These are phyloP conservation scores for Penicillium sp. DNA, from an alignment of 2,329 filamentous ascomycete genomes.

Conservation along the genomic window DNA sequence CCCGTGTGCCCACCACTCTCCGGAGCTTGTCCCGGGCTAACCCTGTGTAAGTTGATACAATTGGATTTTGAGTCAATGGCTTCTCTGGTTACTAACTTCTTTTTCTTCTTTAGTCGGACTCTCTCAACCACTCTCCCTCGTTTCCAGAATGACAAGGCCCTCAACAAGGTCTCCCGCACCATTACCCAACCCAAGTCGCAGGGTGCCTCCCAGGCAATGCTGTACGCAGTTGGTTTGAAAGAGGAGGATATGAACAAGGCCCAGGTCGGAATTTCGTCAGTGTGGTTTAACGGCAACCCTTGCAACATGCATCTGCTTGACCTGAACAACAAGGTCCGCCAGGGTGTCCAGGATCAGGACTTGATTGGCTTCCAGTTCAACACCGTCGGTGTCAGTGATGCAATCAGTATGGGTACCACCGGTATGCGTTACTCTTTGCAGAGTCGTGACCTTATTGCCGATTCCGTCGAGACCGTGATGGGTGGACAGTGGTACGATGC, in stretches of 20 bases:
- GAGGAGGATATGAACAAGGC: conserved; percentile 92
- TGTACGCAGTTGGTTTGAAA: conserved; percentile 88
- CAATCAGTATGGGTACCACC: conserved; percentile 95
- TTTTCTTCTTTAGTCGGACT: conserved; percentile 30
- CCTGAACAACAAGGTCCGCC: conserved; percentile 74
- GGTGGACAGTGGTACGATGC: conserved; percentile 98
- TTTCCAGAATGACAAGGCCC: conserved; percentile 48
- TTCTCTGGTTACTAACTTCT: conserved; percentile 3
- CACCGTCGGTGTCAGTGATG: conserved; percentile 96
- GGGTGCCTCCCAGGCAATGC: conserved; percentile 97
- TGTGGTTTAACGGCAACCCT: conserved; percentile 97
- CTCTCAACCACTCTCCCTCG: conserved; percentile 49
- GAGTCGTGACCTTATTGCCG: conserved; percentile 93
- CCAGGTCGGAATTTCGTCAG: conserved; percentile 95
- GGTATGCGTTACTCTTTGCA: conserved; percentile 96
- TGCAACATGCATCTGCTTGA: conserved; percentile 99
- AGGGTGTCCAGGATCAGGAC: conserved; percentile 71
- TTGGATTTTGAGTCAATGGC: conserved; percentile 3
- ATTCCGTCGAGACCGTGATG: conserved; percentile 99
- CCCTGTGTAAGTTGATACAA: conserved; percentile 16
- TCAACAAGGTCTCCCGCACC: conserved; percentile 79
- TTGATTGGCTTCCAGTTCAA: conserved; percentile 97
- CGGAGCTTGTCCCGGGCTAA: conserved; percentile 25
- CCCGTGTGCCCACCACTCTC: conserved; percentile 29
- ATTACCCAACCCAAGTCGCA: conserved; percentile 98